Percentiles rank a stretch among this genome's conserved stretches.
Conservation (phyloP, 2,329 filamentous ascomycete species). For the Ophiostoma angusticollis region DNA sequence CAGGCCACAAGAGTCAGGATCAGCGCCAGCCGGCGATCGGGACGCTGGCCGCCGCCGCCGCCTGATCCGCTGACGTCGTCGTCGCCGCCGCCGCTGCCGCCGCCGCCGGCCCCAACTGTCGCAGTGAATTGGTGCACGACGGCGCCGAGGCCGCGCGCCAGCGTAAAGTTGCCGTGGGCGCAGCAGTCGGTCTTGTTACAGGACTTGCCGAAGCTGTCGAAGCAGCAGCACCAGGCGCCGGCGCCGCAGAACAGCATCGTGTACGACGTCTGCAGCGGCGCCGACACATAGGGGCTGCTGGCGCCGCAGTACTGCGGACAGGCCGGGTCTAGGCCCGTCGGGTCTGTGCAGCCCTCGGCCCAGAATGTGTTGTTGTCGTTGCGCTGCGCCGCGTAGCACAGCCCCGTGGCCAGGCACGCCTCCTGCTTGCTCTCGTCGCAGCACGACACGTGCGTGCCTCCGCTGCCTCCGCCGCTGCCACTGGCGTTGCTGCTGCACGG, state of each 20-base stretch:
- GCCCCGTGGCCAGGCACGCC: constrained; percentile 14
- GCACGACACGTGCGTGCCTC: constrained; percentile 12
- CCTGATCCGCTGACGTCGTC: neutral
- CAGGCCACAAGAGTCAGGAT: constrained; percentile 11
- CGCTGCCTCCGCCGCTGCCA: constrained; percentile 9
- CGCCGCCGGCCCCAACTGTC: neutral
- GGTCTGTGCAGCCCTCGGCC: constrained; percentile 14
- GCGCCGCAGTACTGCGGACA: constrained; percentile 15
- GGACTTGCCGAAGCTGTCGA: constrained; percentile 12
- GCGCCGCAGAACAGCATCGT: constrained; percentile 12
- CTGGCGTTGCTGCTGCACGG: constrained; percentile 11
- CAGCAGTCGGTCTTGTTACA: constrained; percentile 14
- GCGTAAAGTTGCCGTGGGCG: constrained; percentile 11
- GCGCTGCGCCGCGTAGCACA: constrained; percentile 13
- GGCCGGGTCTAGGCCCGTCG: constrained; percentile 12
- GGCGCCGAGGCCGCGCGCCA: constrained; percentile 11
- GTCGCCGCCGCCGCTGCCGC: neutral
- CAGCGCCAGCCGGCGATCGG: no score
- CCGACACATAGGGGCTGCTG: constrained; percentile 10
- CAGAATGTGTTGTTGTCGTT: constrained; percentile 14
- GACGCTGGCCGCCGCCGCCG: neutral
- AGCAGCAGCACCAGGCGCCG: constrained; percentile 15
- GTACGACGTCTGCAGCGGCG: constrained; percentile 12
- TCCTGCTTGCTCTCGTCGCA: constrained; percentile 15
- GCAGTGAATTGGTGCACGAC: constrained; percentile 12